These are phyloP conservation scores for Arabidopsis thaliana DNA, from an alignment of 345 rosid genomes.

Conservation along the genomic window DNA sequence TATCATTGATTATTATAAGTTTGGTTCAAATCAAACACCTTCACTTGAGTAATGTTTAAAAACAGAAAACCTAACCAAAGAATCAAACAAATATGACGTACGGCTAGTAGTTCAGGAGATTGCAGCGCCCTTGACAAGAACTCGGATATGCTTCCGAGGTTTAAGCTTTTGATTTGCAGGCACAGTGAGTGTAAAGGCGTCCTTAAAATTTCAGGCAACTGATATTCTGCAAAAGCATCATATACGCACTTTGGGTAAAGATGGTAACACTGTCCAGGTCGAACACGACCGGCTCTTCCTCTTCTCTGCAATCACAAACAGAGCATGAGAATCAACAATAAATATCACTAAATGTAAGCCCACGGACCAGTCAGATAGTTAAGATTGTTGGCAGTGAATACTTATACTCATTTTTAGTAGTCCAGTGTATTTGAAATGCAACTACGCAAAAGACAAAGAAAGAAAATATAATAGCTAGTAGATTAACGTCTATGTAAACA, in stretches of 20 bases:
- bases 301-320: conserved; percentile 64
- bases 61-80: conserved; percentile 6
- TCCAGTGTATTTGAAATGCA: conserved; percentile 19
- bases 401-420: conserved; percentile 1
- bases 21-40: conserved; percentile 17
- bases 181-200: conserved; percentile 94
- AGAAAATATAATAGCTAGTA: conserved; percentile 6
- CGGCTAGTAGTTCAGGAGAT: conserved; percentile 87
- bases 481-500: neutral
- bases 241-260: conserved; percentile 88
- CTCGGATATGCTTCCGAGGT: conserved; percentile 84
- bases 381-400: neutral
- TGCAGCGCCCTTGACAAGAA: conserved; percentile 87
- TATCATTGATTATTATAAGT: neutral
- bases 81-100: conserved; percentile 43
- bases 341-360: conserved; percentile 12
- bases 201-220: conserved; percentile 92
- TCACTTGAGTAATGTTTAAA: conserved; percentile 15
- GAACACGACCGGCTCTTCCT: conserved; percentile 97
- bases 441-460: conserved; percentile 11
- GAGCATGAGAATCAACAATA: conserved; percentile 34
- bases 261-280: conserved; percentile 88
- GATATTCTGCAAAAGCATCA: conserved; percentile 86
- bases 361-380: conserved; percentile 3
- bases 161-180: conserved; percentile 87